Conservation (phyloP, 2,329 filamentous ascomycete species). For the Fusarium liriodendri region DNA sequence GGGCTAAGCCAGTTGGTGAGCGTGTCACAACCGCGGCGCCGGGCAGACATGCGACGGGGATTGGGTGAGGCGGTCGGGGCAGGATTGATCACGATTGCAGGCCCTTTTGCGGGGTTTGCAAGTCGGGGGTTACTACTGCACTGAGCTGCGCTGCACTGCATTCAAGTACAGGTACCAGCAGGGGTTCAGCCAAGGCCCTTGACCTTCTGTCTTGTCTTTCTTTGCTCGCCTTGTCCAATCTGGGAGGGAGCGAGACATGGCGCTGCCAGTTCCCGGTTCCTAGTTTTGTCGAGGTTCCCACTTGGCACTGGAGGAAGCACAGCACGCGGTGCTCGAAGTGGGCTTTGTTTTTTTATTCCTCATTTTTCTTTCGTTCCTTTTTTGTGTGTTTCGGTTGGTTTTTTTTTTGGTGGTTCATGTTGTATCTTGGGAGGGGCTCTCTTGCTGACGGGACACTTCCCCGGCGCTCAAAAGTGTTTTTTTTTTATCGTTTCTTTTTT, state of each 20-base stretch:
- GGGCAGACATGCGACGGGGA: slow-evolving; percentile 27
- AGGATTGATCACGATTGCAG: slow-evolving; percentile 36
- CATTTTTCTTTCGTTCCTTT: background rate
- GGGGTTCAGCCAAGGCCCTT: slow-evolving; percentile 31
- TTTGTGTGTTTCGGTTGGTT: background rate
- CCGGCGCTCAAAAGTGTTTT: slow-evolving; percentile 41
- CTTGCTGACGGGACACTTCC: slow-evolving; percentile 15
- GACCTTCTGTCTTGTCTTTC: background rate
- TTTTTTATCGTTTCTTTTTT: slow-evolving; percentile 6
- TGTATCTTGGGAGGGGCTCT: slow-evolving; percentile 24
- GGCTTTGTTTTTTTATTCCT: slow-evolving; percentile 16
- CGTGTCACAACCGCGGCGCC: slow-evolving; percentile 27
- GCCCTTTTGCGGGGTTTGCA: slow-evolving; percentile 35
- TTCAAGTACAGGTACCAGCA: slow-evolving; percentile 17
- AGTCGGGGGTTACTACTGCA: slow-evolving; percentile 20
- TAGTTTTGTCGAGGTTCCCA: slow-evolving; percentile 13
- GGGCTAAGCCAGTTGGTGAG: background rate
- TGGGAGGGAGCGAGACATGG: slow-evolving; percentile 10
- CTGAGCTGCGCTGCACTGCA: background rate
- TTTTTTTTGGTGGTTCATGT: slow-evolving; percentile 1
- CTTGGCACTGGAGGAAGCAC: slow-evolving; percentile 30
- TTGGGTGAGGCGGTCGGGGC: slow-evolving; percentile 22
- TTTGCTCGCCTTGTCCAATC: background rate
- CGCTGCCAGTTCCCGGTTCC: slow-evolving; percentile 16
- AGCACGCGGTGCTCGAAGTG: slow-evolving; percentile 32